Percentiles rank a stretch among this genome's conserved stretches.
Conservation (phyloP, 345 rosid species). For the Acer saccharum region DNA sequence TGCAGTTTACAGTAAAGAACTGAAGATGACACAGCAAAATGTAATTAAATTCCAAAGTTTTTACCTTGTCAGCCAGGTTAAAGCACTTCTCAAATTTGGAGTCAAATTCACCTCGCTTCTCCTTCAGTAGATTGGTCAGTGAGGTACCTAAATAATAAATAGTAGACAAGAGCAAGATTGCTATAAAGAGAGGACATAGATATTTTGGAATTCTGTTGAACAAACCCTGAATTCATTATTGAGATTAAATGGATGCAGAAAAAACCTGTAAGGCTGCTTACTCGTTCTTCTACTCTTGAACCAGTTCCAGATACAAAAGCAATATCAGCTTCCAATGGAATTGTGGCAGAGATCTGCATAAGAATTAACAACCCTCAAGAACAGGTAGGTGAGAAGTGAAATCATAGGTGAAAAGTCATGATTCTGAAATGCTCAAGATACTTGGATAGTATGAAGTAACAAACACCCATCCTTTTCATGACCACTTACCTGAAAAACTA, state of each 20-base stretch:
- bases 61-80: constrained; percentile 64
- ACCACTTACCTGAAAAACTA: constrained; percentile 76
- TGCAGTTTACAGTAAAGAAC: neutral
- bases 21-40: neutral
- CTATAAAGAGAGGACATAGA: constrained; percentile 6
- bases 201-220: constrained; percentile 8
- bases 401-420: constrained; percentile 12
- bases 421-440: constrained; percentile 16
- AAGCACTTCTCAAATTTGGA: constrained; percentile 60
- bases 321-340: constrained; percentile 68
- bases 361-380: constrained; percentile 19
- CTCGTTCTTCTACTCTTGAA: constrained; percentile 57
- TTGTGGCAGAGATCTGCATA: constrained; percentile 65
- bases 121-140: constrained; percentile 55
- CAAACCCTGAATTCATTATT: constrained; percentile 4
- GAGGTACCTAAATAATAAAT: constrained; percentile 40
- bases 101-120: constrained; percentile 70
- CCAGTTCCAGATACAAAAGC: constrained; percentile 69
- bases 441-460: constrained; percentile 4
- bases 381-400: constrained; percentile 7
- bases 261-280: constrained; percentile 73
- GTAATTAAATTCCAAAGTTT: constrained; percentile 3
- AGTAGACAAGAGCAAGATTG: neutral
- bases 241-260: constrained; percentile 17
- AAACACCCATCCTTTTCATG: neutral